Evolutionary conservation across 2,329 filamentous ascomycete species (phyloP).

Genomic region (Aspergillus brasiliensis): DNA sequence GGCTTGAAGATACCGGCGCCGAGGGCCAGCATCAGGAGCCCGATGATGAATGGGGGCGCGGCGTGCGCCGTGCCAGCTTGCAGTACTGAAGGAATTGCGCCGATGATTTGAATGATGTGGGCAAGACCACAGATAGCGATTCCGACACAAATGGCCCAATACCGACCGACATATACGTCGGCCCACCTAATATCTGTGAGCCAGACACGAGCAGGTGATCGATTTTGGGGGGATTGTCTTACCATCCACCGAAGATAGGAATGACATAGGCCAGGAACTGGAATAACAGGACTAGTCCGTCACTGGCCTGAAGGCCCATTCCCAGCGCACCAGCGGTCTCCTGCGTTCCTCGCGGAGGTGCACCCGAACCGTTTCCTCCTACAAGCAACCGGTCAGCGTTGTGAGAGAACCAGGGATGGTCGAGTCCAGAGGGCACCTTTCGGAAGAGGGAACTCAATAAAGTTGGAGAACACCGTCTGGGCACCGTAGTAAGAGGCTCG

Average conservation of each 20-base stretch:
- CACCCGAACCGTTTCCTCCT: conserved; percentile 45
- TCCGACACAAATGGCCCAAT: conserved; percentile 40
- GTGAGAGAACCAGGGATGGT: too few species aligned
- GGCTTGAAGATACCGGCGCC: conserved; percentile 45
- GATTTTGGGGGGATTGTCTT: not conserved
- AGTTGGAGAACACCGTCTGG: conserved; percentile 61
- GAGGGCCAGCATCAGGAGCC: conserved; percentile 41
- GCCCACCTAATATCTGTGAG: conserved; percentile 22
- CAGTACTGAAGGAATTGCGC: conserved; percentile 46
- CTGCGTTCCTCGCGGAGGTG: conserved; percentile 35
- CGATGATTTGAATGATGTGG: conserved; percentile 35
- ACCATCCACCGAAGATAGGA: conserved; percentile 50
- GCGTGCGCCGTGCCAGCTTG: conserved; percentile 32
- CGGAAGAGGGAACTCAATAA: conserved; percentile 63
- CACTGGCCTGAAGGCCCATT: conserved; percentile 58
- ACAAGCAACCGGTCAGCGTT: not conserved
- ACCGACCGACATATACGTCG: conserved; percentile 28
- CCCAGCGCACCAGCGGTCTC: conserved; percentile 62
- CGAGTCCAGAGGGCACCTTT: conserved; percentile 46
- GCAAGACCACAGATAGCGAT: conserved; percentile 44
- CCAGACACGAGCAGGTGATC: not conserved
- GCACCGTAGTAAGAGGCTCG: conserved; percentile 63
- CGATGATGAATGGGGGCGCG: conserved; percentile 43
- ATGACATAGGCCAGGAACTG: conserved; percentile 59
- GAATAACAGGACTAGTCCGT: conserved; percentile 53